Base-by-base conservation (phyloP, 768 basidiomycete species). In the Auricularia sp. region DNA sequence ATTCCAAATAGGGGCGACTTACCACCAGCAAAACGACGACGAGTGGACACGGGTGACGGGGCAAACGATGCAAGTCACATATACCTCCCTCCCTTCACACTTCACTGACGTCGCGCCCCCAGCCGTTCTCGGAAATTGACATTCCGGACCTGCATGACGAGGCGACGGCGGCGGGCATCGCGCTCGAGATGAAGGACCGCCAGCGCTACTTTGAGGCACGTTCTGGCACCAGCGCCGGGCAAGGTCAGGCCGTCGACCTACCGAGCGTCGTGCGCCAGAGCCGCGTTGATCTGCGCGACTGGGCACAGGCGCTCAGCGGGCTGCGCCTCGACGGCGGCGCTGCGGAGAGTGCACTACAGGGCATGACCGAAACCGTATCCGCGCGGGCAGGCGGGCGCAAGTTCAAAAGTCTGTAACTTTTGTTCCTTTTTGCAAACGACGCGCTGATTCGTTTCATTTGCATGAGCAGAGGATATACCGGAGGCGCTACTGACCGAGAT, bases 121-220 rank as follows among this genome's bases (percentile, higher is more conserved):
- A 63, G 29, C 35, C 33, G n/a, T 33, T 21, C n/a, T 34, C 29
- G 6, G 35, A 91, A 71, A 88, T 98, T 63, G 90, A 93, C 65
- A 78, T 95, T 2, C 89, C 92, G 63, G 96, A 98, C 71, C 79
- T 98, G 34, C 87, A 86, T 69, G 88, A 88, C 59, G 80, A 83
- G 1, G 84, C 88, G 64, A 71, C 80, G 0, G 82, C 88, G 0
- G 71, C 77, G 24, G 91, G 91, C 2, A 89, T 97, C 36, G 72
- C 86, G 2, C 80, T 98, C 44, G 88, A 97, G 67, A 94, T 97
- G 86, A 87, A 89, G 75, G 90, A 91, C 69, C 83, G 87, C 63
- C 86, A 90, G 69, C 82, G 88, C 11, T 92, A 90, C 72, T 94
- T 92, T 66, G 90, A 93, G 71, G 89, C 85, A 4, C 78, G 84